Evolutionary conservation across 139 green algal genomes (phyloP).

Genomic region (Chlorella sp.): DNA sequence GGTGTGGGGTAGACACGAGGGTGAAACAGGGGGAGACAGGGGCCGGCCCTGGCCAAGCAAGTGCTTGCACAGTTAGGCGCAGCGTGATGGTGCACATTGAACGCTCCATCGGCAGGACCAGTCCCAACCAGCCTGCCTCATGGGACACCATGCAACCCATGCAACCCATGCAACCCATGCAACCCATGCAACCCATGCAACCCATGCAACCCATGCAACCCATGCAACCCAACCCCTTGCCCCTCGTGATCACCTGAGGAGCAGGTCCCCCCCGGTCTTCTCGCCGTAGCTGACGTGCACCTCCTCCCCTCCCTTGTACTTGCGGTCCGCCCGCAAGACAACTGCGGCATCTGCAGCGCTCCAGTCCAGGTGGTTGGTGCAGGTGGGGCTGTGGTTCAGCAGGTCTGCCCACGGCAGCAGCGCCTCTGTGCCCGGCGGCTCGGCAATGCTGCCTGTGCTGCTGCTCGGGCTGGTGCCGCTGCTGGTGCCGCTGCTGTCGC

Average conservation of each 20-base stretch:
- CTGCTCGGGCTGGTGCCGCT: not conserved
- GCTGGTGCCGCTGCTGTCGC: slow-evolving; percentile 26
- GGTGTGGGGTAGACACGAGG: not conserved
- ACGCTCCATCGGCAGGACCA: no score
- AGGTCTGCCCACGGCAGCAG: slow-evolving; percentile 74
- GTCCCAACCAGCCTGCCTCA: no score
- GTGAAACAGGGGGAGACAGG: not conserved
- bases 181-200: no score
- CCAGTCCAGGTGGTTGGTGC: slow-evolving; percentile 46
- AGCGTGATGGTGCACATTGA: no score
- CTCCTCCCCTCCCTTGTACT: slow-evolving; percentile 57
- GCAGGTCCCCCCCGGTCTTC: slow-evolving; percentile 25
- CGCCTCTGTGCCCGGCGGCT: slow-evolving; percentile 54
- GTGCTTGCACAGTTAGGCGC: no score
- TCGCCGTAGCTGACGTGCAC: slow-evolving; percentile 21
- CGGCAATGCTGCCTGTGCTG: slow-evolving; percentile 8
- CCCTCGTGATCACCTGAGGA: slow-evolving; percentile 2
- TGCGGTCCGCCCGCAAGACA: slow-evolving; percentile 55
- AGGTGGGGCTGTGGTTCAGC: slow-evolving; percentile 59
- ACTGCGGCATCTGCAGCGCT: slow-evolving; percentile 42
- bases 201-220: no score
- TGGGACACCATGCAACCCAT: no score
- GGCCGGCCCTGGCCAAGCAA: no score
- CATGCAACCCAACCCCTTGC: no score
- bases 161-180: no score